Percentiles rank a stretch among this genome's conserved stretches.
Conservation (phyloP, 176 grass and related monocot genomes). For the Oryza meridionalis region DNA sequence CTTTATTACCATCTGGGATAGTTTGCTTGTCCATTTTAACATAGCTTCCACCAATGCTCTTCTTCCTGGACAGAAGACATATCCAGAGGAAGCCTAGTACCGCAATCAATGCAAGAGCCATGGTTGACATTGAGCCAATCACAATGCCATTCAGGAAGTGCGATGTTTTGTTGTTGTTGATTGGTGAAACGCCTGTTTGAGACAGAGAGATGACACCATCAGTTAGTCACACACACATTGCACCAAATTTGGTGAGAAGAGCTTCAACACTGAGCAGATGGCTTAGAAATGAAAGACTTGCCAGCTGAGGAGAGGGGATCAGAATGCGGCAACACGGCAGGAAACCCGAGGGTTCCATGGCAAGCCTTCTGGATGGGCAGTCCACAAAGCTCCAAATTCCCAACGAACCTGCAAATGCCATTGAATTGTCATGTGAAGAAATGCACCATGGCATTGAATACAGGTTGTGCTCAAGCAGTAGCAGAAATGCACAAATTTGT, state of each 20-base stretch:
- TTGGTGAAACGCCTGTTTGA: slow-evolving; percentile 60
- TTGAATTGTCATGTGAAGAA: slow-evolving; percentile 23
- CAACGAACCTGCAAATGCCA: slow-evolving; percentile 70
- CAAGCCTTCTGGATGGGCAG: slow-evolving; percentile 80
- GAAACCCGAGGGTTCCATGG: slow-evolving; percentile 79
- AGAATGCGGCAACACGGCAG: slow-evolving; percentile 77
- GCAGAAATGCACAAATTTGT: not conserved
- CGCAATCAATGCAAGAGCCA: slow-evolving; percentile 73
- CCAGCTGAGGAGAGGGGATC: slow-evolving; percentile 72
- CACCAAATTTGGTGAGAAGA: not conserved
- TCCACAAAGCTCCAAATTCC: slow-evolving; percentile 98
- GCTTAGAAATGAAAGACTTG: slow-evolving; percentile 23
- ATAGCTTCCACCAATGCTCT: slow-evolving; percentile 62
- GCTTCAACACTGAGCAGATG: not conserved
- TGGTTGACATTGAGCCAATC: slow-evolving; percentile 93
- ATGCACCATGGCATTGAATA: slow-evolving; percentile 2
- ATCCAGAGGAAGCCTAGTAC: slow-evolving; percentile 87
- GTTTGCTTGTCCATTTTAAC: slow-evolving; percentile 77
- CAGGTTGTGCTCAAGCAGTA: not conserved
- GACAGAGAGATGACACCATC: not conserved
- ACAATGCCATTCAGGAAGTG: slow-evolving; percentile 92
- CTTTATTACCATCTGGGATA: slow-evolving; percentile 63
- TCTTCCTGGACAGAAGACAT: slow-evolving; percentile 89
- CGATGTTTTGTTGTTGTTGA: slow-evolving; percentile 61
- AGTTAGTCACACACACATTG: not conserved